Base-by-base conservation (phyloP, 768 basidiomycete species). In the Amanita pallidorosea region DNA sequence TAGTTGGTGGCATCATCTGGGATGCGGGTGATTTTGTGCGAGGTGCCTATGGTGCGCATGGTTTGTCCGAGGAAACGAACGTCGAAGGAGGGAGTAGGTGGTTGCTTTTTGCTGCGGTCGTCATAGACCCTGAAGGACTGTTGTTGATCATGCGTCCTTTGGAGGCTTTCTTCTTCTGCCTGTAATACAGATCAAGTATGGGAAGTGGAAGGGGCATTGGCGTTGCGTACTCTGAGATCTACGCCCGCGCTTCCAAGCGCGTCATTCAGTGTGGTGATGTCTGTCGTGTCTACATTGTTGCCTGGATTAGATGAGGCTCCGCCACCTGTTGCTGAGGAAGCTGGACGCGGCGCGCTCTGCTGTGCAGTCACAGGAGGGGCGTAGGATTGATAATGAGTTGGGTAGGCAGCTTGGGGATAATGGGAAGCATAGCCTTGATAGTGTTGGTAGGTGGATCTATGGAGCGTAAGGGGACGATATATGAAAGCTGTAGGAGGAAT, bases 161-260 rank as follows among this genome's bases (percentile, higher is more conserved):
- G 86, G 5, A 91, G 67, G 3, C 77, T 74, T 63, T 91, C 90
- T 68, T 92, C 89, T 64, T 92, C 90, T 0, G 90, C 90, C 88
- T 92, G 58, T 2, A 35, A 45, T 35, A 13, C 25, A 11, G 6
- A 43, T 42, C 25, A 18, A 5, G 6, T 22, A n/a, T 11, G 41
- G 17, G 34, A 20, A 29, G n/a, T 34, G 37, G 11, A 36, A 41
- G 35, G 25, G 29, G 49, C 25, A 55, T 60, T 53, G 49, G 49
- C 6, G 13, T 22, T 1, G 64, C 74, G 54, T 56, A 86, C 88
- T 61, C 85, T 68, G n/a, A 92, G 67, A 67, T 92, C 89, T 6
- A 92, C 88, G 9, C 89, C 88, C 6, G 88, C 88, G 60, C 87
- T 88, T 4, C 88, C 89, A 1, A 92, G 67, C 4, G 88, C 89